Percentiles rank a stretch among this genome's conserved stretches.
Evolutionary conservation across 768 basidiomycete species (phyloP).

Genomic region (Leccinum longicurvipes): DNA sequence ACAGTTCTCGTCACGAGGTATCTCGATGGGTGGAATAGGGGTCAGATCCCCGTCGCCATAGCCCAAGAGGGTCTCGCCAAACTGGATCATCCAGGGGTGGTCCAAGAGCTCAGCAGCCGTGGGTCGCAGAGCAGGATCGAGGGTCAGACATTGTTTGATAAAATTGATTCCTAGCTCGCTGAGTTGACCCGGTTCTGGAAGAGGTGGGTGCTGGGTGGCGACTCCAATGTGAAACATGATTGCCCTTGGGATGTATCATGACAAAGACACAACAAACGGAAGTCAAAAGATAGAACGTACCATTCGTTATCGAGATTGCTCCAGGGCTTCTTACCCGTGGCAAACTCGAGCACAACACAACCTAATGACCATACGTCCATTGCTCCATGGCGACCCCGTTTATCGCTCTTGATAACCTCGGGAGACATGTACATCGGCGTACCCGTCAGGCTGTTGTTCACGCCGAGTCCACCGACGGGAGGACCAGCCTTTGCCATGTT

Average conservation of each 20-base stretch:
- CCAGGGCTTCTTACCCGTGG: slow-evolving; percentile 97
- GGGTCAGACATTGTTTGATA: slow-evolving; percentile 86
- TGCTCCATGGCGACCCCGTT: slow-evolving; percentile 81
- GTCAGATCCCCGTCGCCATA: slow-evolving; percentile 65
- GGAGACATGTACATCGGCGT: slow-evolving; percentile 99
- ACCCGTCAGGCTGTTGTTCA: slow-evolving; percentile 88
- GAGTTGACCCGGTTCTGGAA: slow-evolving; percentile 89
- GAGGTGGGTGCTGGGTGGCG: slow-evolving; percentile 91
- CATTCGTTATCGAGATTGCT: slow-evolving; percentile 99
- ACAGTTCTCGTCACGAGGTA: slow-evolving; percentile 47
- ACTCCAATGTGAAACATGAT: slow-evolving; percentile 99
- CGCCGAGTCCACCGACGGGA: slow-evolving; percentile 39
- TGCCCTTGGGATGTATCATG: slow-evolving; percentile 58
- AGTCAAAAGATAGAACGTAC: slow-evolving; percentile 40
- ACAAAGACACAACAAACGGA: background rate
- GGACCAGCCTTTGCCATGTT: slow-evolving; percentile 34
- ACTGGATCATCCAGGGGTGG: slow-evolving; percentile 87
- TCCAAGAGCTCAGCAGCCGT: slow-evolving; percentile 80
- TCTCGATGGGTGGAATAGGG: slow-evolving; percentile 42
- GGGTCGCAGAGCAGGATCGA: slow-evolving; percentile 82
- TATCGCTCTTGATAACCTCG: slow-evolving; percentile 95
- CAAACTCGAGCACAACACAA: slow-evolving; percentile 95
- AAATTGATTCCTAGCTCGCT: slow-evolving; percentile 89
- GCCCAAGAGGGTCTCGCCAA: slow-evolving; percentile 64
- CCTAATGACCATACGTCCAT: slow-evolving; percentile 99